Evolutionary conservation across 2,329 filamentous ascomycete species (phyloP).

Genomic region (Scolecobasidium constrictum): DNA sequence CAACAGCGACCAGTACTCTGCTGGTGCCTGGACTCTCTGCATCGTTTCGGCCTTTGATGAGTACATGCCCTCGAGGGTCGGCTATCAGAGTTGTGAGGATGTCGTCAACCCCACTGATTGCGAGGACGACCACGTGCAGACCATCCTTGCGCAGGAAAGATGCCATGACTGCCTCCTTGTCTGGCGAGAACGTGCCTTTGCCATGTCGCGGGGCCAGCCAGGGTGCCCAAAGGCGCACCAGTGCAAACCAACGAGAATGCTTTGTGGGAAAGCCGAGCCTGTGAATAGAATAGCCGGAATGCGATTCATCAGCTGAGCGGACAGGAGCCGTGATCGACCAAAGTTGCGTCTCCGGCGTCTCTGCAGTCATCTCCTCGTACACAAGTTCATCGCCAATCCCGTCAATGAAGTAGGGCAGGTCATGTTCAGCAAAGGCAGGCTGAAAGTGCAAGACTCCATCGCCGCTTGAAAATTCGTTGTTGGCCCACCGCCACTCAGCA

Average conservation of each 20-base stretch:
- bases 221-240: slow-evolving; percentile 68
- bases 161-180: slow-evolving; percentile 67
- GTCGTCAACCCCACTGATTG: slow-evolving; percentile 62
- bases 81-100: slow-evolving; percentile 60
- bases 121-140: slow-evolving; percentile 65
- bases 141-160: slow-evolving; percentile 67
- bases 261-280: slow-evolving; percentile 55
- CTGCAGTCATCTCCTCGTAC: slow-evolving; percentile 46
- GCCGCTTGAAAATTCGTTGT: slow-evolving; percentile 49
- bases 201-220: slow-evolving; percentile 90
- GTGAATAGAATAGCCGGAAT: slow-evolving; percentile 46
- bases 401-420: slow-evolving; percentile 46
- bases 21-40: slow-evolving; percentile 42
- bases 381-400: slow-evolving; percentile 45
- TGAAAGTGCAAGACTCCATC: slow-evolving; percentile 55
- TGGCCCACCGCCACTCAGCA: slow-evolving; percentile 57
- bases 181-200: slow-evolving; percentile 50
- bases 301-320: slow-evolving; percentile 42
- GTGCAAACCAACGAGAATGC: slow-evolving; percentile 64
- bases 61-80: slow-evolving; percentile 52
- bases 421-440: slow-evolving; percentile 19
- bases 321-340: slow-evolving; percentile 56
- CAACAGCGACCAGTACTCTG: slow-evolving; percentile 59
- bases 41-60: slow-evolving; percentile 65
- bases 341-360: slow-evolving; percentile 56